phyloP scores from a whole-genome alignment of 2,329 filamentous ascomycete genomes.

The Sporothrix sp. region DNA sequence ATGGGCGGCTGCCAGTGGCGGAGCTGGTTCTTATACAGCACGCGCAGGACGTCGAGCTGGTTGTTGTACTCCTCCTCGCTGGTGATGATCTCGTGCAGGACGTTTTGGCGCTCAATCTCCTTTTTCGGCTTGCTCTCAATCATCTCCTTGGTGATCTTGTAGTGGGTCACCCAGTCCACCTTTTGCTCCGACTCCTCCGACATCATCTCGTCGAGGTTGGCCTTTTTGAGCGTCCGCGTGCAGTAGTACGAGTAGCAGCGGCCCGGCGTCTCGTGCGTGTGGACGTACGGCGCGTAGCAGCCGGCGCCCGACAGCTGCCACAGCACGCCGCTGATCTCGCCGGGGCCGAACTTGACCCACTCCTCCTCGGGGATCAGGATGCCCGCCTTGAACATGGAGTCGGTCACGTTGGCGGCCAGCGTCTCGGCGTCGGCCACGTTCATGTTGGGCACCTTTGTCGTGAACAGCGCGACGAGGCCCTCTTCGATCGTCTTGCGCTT shows the following conservation, averaged over 20 bases:
- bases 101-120: slow-evolving; percentile 87
- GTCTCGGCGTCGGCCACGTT: slow-evolving; percentile 94
- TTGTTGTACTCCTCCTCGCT: slow-evolving; percentile 87
- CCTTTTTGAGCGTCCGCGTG: slow-evolving; percentile 87
- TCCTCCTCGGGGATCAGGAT: slow-evolving; percentile 84
- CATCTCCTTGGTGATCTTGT: slow-evolving; percentile 69
- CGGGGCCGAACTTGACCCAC: slow-evolving; percentile 87
- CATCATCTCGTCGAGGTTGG: slow-evolving; percentile 69
- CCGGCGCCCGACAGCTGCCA: slow-evolving; percentile 88
- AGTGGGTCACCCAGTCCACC: slow-evolving; percentile 85
- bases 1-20: slow-evolving; percentile 64
- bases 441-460: slow-evolving; percentile 93
- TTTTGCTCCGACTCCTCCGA: slow-evolving; percentile 58
- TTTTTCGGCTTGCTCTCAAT: slow-evolving; percentile 66
- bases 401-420: slow-evolving; percentile 66
- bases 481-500: slow-evolving; percentile 78
- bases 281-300: slow-evolving; percentile 80
- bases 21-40: slow-evolving; percentile 78
- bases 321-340: slow-evolving; percentile 75
- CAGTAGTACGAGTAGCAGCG: slow-evolving; percentile 93
- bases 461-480: slow-evolving; percentile 80
- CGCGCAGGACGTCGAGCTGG: slow-evolving; percentile 74
- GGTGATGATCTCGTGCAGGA: slow-evolving; percentile 88
- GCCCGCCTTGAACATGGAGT: slow-evolving; percentile 67
- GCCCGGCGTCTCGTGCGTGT: slow-evolving; percentile 58